Percentiles rank a stretch among this genome's conserved stretches.
Conservation (phyloP, 768 basidiomycete species). For the Sporobolomyces pararoseus region DNA sequence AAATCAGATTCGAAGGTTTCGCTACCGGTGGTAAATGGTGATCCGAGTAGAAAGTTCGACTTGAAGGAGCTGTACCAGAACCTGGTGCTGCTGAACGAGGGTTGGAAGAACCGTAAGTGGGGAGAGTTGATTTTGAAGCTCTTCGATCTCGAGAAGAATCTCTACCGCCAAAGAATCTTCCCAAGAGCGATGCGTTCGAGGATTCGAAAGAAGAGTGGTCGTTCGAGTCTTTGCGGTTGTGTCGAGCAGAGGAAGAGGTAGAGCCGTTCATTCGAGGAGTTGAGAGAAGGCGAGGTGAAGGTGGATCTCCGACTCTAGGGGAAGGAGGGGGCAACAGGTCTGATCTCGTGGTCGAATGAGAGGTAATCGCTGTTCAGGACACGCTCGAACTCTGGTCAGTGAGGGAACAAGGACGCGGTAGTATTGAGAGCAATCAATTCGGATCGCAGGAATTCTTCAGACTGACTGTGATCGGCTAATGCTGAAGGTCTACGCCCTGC, state of each 20-base stretch:
- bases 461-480: constrained; percentile 10
- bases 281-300: background rate
- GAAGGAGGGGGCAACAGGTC: background rate
- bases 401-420: too few species aligned
- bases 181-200: background rate
- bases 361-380: background rate
- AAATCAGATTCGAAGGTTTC: background rate
- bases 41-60: constrained; percentile 30
- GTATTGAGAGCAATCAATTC: too few species aligned
- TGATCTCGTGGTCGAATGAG: background rate
- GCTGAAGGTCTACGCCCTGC: constrained; percentile 11
- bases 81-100: background rate
- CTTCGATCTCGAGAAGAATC: background rate
- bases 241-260: background rate
- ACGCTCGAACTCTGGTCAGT: too few species aligned
- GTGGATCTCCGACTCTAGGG: background rate
- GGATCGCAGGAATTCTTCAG: too few species aligned
- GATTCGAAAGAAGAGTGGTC: background rate
- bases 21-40: background rate
- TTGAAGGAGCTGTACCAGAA: background rate
- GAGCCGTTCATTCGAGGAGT: constrained; percentile 8
- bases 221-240: constrained; percentile 20
- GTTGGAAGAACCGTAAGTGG: constrained; percentile 26
- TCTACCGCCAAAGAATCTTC: background rate
- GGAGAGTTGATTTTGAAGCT: constrained; percentile 10